phyloP scores from a whole-genome alignment of 768 basidiomycete species.

The Psilocybe sp. region DNA sequence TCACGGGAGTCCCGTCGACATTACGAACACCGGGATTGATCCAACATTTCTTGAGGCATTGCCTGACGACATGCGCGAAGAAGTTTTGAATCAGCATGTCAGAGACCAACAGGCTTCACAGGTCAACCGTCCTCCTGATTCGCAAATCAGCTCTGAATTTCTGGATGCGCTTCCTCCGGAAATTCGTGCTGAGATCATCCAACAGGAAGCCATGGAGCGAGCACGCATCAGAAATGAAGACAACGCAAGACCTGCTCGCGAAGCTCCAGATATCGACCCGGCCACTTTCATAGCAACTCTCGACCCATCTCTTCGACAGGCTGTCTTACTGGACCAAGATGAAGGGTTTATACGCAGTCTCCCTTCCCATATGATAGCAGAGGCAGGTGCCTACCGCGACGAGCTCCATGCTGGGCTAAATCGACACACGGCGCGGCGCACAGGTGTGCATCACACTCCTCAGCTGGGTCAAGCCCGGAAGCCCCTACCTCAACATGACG shows the following conservation, averaged over 20 bases:
- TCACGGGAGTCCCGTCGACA: constrained; percentile 91
- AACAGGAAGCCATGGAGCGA: constrained; percentile 88
- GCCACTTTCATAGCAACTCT: constrained; percentile 91
- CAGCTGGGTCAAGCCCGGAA: constrained; percentile 41
- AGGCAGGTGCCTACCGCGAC: constrained; percentile 73
- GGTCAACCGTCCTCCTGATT: constrained; percentile 72
- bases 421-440: constrained; percentile 19
- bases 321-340: constrained; percentile 87
- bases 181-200: constrained; percentile 94
- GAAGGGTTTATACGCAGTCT: constrained; percentile 80
- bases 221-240: constrained; percentile 47
- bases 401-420: constrained; percentile 34
- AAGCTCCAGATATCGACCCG: constrained; percentile 77
- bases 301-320: constrained; percentile 84
- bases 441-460: constrained; percentile 26
- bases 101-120: constrained; percentile 84
- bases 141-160: constrained; percentile 92
- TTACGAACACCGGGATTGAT: constrained; percentile 98
- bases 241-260: constrained; percentile 43
- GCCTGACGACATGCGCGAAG: constrained; percentile 98
- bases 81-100: constrained; percentile 95
- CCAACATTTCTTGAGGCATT: constrained; percentile 96
- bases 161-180: constrained; percentile 95
- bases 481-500: constrained; percentile 65
- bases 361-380: constrained; percentile 84